These are phyloP conservation scores for Fusarium heterosporum DNA, from an alignment of 2,329 filamentous ascomycete species.

Conservation along the genomic window DNA sequence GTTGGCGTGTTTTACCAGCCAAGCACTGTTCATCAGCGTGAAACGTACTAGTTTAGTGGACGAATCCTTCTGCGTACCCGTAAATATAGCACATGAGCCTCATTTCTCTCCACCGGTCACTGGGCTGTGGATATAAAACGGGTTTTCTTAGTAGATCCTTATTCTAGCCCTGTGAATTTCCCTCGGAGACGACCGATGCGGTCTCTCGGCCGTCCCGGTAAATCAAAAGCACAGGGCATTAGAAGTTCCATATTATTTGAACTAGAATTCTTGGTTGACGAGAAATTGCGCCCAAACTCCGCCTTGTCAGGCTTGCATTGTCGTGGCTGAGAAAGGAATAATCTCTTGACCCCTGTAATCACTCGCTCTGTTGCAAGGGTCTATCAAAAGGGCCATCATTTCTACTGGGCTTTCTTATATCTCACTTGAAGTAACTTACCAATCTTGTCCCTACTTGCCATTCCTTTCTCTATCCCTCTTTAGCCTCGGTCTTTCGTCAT, in stretches of 20 bases:
- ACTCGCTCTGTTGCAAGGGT: neutral
- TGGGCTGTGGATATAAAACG: no score
- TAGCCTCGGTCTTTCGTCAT: neutral
- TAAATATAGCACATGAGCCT: neutral
- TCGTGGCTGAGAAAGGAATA: neutral
- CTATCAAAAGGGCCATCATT: neutral
- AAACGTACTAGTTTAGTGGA: neutral
- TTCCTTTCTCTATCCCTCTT: neutral
- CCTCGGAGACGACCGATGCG: no score
- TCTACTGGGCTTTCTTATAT: neutral
- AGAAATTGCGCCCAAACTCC: neutral
- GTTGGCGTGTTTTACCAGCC: neutral
- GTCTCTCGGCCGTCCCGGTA: no score
- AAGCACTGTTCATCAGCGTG: neutral
- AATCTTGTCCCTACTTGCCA: neutral
- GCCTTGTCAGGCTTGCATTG: neutral
- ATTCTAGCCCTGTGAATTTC: no score
- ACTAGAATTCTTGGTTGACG: neutral
- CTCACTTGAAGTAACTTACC: neutral
- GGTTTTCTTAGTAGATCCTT: no score
- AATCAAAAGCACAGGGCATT: no score
- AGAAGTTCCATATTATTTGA: neutral
- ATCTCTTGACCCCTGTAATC: neutral
- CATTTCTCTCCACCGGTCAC: neutral
- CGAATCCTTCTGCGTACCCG: neutral